Base-by-base conservation (phyloP, 192 early-diverging fungal species). In the Chytriomyces confervae region DNA sequence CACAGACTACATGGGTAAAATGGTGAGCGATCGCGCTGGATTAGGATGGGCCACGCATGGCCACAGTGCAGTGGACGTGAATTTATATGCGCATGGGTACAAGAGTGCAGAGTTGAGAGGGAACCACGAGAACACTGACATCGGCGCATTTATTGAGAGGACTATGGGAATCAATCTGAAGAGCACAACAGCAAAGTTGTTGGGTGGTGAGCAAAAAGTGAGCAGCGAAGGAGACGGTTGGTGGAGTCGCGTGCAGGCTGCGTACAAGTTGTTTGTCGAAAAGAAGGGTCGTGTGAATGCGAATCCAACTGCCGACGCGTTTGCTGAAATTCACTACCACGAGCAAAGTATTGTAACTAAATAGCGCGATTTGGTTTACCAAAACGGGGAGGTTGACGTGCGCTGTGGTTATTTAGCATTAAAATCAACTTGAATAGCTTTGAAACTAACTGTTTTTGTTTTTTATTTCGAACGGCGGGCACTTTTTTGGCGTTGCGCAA, bases 61-160 rank as follows among this genome's bases (percentile, higher is more conserved):
- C 6, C 97, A 99, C 77, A 93, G 93, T 62, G 96, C 91, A 2
- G 95, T 97, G 16, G 97, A 99, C 81, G 97, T 99, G 10, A 98
- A 95, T 77, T 80, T 97, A 69, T 97, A 95, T 80, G 94, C 95
- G 0, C 90, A 94, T 76, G 95, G 95, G 18, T 76, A 77, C 29
- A 80, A 85, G 24, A 72, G 88, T 13, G 79, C 93, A 9, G 53
- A 83, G 61, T 80, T 97, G 70, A 79, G 86, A 16, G 94, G 94
- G 43, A 94, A 91, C 86, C 91, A 93, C 80, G 95, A 97, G 75
- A 97, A 97, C 85, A 97, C 91, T 5, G 91, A 95, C 5, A 91
- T 96, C 79, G 93, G 93, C 68, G 13, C 84, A 27, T 94, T 95
- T 66, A 91, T 96, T 29, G 82, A 81, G 46, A 53, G 86, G 6